phyloP scores from a whole-genome alignment of 108 stramenopile species.

The Cylindrotheca closterium region DNA sequence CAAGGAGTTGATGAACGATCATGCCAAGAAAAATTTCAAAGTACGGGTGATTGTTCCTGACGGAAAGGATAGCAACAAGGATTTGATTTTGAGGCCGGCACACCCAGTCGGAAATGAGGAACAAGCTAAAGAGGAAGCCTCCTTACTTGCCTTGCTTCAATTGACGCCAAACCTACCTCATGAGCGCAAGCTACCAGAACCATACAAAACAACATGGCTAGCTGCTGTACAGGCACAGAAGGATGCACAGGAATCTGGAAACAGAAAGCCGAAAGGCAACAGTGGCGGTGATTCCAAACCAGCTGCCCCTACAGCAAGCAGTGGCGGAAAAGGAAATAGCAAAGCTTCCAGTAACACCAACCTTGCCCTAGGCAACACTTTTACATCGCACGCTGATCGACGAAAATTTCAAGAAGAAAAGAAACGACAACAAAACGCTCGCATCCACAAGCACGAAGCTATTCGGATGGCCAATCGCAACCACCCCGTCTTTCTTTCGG shows the following conservation, averaged over 20 bases:
- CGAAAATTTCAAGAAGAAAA: conserved; percentile 40
- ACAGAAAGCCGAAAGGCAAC: conserved; percentile 1
- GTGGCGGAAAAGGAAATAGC: conserved; percentile 13
- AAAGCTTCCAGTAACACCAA: conserved; percentile 40
- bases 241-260: conserved; percentile 5
- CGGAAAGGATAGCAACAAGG: conserved; percentile 64
- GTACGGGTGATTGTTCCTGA: conserved; percentile 80
- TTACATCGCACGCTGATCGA: conserved; percentile 45
- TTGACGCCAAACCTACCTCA: conserved; percentile 80
- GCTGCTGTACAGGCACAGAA: conserved; percentile 50
- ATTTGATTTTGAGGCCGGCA: conserved; percentile 74
- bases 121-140: conserved; percentile 86
- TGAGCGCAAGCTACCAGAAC: conserved; percentile 91
- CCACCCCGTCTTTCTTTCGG: conserved; percentile 74
- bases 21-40: conserved; percentile 15
- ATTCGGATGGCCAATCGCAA: conserved; percentile 75
- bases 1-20: conserved; percentile 28
- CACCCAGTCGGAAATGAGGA: conserved; percentile 66
- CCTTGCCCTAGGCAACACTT: conserved; percentile 27
- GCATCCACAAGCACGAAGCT: conserved; percentile 68
- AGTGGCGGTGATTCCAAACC: conserved; percentile 10
- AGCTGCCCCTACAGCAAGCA: neutral
- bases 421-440: conserved; percentile 45
- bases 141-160: conserved; percentile 82
- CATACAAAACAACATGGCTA: conserved; percentile 86